Percentiles rank a stretch among this genome's conserved stretches.
phyloP scores from a whole-genome alignment of 2,329 filamentous ascomycete species.

The Scleromitrula shiraiana region DNA sequence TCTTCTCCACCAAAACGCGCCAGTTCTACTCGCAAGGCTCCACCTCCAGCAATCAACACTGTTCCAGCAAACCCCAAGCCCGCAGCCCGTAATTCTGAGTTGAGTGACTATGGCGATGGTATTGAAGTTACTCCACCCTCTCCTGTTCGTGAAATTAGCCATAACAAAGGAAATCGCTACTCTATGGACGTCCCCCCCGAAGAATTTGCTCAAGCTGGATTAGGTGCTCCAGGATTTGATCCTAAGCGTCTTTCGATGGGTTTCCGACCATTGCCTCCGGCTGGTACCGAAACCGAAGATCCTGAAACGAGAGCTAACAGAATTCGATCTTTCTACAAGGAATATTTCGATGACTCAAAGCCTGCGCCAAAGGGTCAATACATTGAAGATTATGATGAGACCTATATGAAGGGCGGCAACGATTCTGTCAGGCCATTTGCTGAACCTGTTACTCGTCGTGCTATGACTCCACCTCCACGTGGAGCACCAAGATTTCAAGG shows the following conservation, averaged over 20 bases:
- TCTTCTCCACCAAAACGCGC: slow-evolving; percentile 8
- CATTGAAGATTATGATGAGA: slow-evolving; percentile 68
- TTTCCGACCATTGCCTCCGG: slow-evolving; percentile 79
- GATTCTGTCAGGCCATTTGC: slow-evolving; percentile 74
- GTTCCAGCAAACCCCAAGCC: slow-evolving; percentile 29
- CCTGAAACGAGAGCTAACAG: slow-evolving; percentile 91
- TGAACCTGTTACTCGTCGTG: slow-evolving; percentile 76
- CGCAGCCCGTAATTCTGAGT: slow-evolving; percentile 38
- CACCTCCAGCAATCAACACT: slow-evolving; percentile 18
- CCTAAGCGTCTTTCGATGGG: slow-evolving; percentile 57
- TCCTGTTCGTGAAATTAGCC: slow-evolving; percentile 29
- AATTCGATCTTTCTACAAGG: slow-evolving; percentile 98
- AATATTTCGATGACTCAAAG: slow-evolving; percentile 90
- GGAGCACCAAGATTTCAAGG: slow-evolving; percentile 33
- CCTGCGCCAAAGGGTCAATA: slow-evolving; percentile 40
- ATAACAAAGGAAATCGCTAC: slow-evolving; percentile 25
- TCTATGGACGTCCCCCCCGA: slow-evolving; percentile 31
- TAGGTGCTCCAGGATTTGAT: slow-evolving; percentile 48
- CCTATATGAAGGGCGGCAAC: slow-evolving; percentile 54
- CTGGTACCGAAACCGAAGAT: slow-evolving; percentile 71
- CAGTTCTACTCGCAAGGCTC: slow-evolving; percentile 9
- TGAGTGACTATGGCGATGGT: slow-evolving; percentile 46
- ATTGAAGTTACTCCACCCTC: slow-evolving; percentile 38
- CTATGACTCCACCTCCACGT: slow-evolving; percentile 87
- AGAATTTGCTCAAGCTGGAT: slow-evolving; percentile 32